Percentiles rank a stretch among this genome's conserved stretches.
phyloP scores from a whole-genome alignment of 768 basidiomycete genomes.

The Mycena albidolilacea region DNA sequence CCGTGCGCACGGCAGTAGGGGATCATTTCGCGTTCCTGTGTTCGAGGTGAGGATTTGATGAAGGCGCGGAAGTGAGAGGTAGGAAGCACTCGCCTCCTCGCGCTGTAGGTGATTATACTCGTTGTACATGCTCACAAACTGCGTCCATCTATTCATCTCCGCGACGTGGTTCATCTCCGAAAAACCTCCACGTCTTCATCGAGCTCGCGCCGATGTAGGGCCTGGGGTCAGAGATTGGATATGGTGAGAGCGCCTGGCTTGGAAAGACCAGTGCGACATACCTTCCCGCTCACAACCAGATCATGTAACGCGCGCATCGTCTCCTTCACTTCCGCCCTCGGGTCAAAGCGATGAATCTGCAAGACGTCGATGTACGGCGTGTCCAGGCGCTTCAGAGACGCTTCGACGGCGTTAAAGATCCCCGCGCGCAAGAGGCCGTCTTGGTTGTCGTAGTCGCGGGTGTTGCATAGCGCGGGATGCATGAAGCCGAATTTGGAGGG shows the following conservation, averaged over 20 bases:
- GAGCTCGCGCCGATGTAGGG: constrained; percentile 64
- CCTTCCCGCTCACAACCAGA: constrained; percentile 57
- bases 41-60: no score
- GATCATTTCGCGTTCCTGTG: constrained; percentile 64
- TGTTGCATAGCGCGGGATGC: constrained; percentile 5
- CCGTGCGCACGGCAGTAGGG: constrained; percentile 63
- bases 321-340: constrained; percentile 51
- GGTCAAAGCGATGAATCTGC: constrained; percentile 61
- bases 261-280: no score
- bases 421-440: constrained; percentile 45
- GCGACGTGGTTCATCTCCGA: constrained; percentile 62
- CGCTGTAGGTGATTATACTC: constrained; percentile 71
- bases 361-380: constrained; percentile 52
- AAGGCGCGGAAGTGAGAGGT: neutral
- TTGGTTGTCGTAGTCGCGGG: constrained; percentile 43
- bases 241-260: no score
- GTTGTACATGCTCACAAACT: constrained; percentile 70
- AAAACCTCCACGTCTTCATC: constrained; percentile 64
- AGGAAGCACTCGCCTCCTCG: constrained; percentile 53
- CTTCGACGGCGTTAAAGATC: constrained; percentile 53
- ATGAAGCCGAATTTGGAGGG: neutral
- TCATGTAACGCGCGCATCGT: constrained; percentile 64
- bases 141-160: constrained; percentile 61
- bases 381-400: constrained; percentile 47
- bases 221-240: no score